These are phyloP conservation scores for Psilocybe tampanensis DNA, from an alignment of 768 basidiomycete species.

Conservation along the genomic window DNA sequence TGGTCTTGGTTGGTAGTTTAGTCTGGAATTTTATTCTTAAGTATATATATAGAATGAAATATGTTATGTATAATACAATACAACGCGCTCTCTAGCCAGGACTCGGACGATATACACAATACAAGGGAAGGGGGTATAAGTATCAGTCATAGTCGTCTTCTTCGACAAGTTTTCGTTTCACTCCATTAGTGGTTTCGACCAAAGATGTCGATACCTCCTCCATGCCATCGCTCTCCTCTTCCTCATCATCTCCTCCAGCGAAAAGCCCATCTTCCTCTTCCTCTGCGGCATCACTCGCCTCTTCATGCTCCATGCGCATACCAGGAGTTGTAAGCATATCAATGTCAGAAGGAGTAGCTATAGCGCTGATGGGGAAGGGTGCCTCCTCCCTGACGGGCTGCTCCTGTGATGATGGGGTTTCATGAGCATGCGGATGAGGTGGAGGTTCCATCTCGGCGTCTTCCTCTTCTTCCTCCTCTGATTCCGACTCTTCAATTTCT, in stretches of 20 bases:
- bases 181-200: conserved; percentile 55
- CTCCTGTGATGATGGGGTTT: conserved; percentile 36
- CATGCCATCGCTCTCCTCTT: conserved; percentile 83
- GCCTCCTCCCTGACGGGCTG: conserved; percentile 44
- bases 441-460: conserved; percentile 76
- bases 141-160: conserved; percentile 79
- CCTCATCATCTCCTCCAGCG: conserved; percentile 73
- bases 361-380: conserved; percentile 61
- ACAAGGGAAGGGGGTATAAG: not conserved
- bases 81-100: conserved; percentile 8
- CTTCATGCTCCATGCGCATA: conserved; percentile 44
- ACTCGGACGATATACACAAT: not conserved
- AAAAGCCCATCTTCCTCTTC: conserved; percentile 82
- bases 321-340: conserved; percentile 59
- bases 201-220: conserved; percentile 67
- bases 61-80: conserved; percentile 16
- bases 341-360: conserved; percentile 68
- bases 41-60: conserved; percentile 14
- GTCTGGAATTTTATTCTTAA: conserved; percentile 8
- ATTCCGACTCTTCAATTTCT: conserved; percentile 77
- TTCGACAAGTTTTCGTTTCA: conserved; percentile 80
- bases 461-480: conserved; percentile 61
- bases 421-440: conserved; percentile 12
- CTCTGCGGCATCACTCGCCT: conserved; percentile 71
- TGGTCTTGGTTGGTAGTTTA: conserved; percentile 16